Conservation (phyloP, 352 stramenopile genomes). For the Plasmopara halstedii region DNA sequence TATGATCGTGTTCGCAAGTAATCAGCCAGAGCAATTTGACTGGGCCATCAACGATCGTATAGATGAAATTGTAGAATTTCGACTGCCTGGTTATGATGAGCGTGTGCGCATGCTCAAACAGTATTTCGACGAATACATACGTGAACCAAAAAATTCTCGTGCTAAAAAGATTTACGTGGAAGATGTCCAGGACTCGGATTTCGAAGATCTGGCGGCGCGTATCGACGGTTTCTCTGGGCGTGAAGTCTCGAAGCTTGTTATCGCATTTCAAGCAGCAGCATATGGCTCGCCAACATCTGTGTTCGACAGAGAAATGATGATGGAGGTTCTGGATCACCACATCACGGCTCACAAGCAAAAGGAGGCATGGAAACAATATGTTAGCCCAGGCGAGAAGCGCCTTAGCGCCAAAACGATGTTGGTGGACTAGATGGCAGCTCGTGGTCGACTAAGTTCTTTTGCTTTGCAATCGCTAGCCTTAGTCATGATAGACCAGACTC, state of each 20-base stretch:
- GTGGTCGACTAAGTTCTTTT: not conserved
- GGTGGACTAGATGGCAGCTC: not conserved
- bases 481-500: too few relatives aligned
- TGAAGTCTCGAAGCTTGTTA: constrained; percentile 99
- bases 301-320: constrained; percentile 91
- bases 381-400: constrained; percentile 43
- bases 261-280: constrained; percentile 97
- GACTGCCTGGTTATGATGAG: constrained; percentile 90
- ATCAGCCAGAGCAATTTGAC: constrained; percentile 98
- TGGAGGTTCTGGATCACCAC: constrained; percentile 91
- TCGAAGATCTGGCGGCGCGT: constrained; percentile 86
- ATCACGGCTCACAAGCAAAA: constrained; percentile 91
- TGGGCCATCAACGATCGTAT: constrained; percentile 99
- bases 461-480: not conserved
- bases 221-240: constrained; percentile 98
- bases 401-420: constrained; percentile 29
- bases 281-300: constrained; percentile 93
- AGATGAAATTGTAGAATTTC: constrained; percentile 98
- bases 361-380: constrained; percentile 88
- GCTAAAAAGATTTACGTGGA: constrained; percentile 89
- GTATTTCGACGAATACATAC: constrained; percentile 98
- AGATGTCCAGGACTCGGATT: constrained; percentile 88
- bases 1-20: constrained; percentile 99
- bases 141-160: constrained; percentile 74
- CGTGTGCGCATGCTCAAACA: constrained; percentile 95